A percentile compares a stretch with the other conserved stretches of the same genome.
These are phyloP conservation scores for Sphaceloma murrayae DNA, from an alignment of 2,329 filamentous ascomycete species.

Conservation along the genomic window DNA sequence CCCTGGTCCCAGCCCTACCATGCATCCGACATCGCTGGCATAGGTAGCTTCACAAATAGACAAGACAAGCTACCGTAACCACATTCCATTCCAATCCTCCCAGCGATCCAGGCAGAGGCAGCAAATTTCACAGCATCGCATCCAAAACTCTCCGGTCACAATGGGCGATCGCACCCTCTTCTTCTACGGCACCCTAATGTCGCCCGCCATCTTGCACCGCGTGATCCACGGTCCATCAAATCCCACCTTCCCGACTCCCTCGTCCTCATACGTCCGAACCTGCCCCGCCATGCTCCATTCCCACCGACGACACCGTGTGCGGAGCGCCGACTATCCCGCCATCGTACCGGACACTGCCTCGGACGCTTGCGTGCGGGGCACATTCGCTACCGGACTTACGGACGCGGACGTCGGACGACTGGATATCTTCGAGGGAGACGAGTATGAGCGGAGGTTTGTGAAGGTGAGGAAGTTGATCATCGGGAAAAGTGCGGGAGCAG, in stretches of 20 bases:
- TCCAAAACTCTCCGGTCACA: neutral
- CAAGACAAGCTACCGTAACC: too few relatives aligned
- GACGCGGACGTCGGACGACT: slow-evolving; percentile 64
- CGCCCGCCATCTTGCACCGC: slow-evolving; percentile 73
- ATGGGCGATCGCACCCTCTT: slow-evolving; percentile 48
- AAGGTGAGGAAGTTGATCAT: slow-evolving; percentile 22
- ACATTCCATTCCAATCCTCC: too few relatives aligned
- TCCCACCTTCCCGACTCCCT: slow-evolving; percentile 42
- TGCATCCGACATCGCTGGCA: slow-evolving; percentile 10
- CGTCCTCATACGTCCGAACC: slow-evolving; percentile 42
- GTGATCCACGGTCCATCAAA: slow-evolving; percentile 60
- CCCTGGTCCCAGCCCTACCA: neutral
- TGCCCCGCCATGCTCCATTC: slow-evolving; percentile 65
- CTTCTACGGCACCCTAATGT: slow-evolving; percentile 69
- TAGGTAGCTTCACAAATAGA: too few relatives aligned
- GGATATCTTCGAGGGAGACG: slow-evolving; percentile 70
- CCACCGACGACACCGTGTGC: slow-evolving; percentile 63
- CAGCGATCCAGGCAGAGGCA: too few relatives aligned
- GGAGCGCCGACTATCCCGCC: slow-evolving; percentile 67
- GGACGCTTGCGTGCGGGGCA: slow-evolving; percentile 56
- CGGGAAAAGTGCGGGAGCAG: slow-evolving; percentile 23
- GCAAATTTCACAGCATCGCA: neutral
- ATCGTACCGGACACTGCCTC: slow-evolving; percentile 43
- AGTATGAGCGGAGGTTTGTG: slow-evolving; percentile 54
- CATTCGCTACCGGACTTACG: slow-evolving; percentile 68